Base-by-base conservation (phyloP, 1,284 basidiomycete genomes). In the Golubevia sp. region DNA sequence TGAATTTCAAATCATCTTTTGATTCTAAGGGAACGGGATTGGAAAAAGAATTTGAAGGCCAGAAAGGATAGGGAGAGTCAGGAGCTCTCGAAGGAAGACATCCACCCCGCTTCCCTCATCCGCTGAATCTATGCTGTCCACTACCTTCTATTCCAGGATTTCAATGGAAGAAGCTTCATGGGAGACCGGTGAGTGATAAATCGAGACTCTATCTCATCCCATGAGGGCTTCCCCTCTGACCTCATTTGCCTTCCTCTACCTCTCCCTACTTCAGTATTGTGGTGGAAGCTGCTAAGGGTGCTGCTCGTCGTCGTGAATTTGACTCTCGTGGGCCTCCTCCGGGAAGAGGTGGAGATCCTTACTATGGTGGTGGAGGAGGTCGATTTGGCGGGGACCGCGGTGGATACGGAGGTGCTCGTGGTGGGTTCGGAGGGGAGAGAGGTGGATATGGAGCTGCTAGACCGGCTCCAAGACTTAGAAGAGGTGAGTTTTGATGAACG, bases 81-180 rank as follows among this genome's bases (percentile, higher is more conserved):
- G n/a, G n/a, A n/a, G n/a, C n/a, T n/a, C n/a, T n/a, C n/a, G n/a
- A n/a, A n/a, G n/a, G n/a, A n/a, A n/a, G n/a, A n/a, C 30, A 34
- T 34, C 30, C 30, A 34, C 5, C 30, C 11, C 34, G 3, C 20
- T 48, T 56, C 53, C 59, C n/a, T 54, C 38, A 18, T 27, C 21
- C 2, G 4, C 34, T 15, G 15, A 20, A 5, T 13, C 30, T 5
- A 5, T 21, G 15, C n/a, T 49, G 13, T 5, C 20, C 11, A 11
- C 13, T 21, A 38, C 20, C 7, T 56, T 7, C n/a, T 26, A 20
- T 21, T 6, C 5, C 21, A 71, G 70, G 76, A 78, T 53, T 78
- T 78, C 64, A 70, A 83, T 55, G 80, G 80, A 58, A 67, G 68
- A 44, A 71, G 68, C 61, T 80, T 79, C 58, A 77, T 77, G 72